phyloP scores from a whole-genome alignment of 2,329 filamentous ascomycete genomes.

The Fusarium sp. region DNA sequence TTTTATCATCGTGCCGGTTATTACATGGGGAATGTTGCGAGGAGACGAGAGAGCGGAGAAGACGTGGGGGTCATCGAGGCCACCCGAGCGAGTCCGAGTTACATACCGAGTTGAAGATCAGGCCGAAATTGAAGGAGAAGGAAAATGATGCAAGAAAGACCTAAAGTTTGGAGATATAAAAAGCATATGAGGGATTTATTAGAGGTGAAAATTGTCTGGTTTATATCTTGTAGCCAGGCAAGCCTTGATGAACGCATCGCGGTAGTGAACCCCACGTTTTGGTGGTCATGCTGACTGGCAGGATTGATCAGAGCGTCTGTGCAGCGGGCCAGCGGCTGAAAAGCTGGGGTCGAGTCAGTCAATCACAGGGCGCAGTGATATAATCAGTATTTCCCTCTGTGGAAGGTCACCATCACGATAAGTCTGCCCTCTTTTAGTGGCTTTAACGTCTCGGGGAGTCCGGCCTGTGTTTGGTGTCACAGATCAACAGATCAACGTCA shows the following conservation, averaged over 20 bases:
- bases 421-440: background rate
- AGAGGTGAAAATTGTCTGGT: no score
- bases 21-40: background rate
- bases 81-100: background rate
- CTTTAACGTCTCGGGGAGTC: conserved; percentile 11
- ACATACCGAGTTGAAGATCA: fast-evolving
- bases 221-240: background rate
- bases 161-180: no score
- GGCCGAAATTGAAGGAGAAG: background rate
- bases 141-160: background rate
- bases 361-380: background rate
- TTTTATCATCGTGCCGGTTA: background rate
- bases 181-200: no score
- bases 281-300: conserved; percentile 1
- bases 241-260: background rate
- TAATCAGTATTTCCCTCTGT: background rate
- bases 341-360: background rate
- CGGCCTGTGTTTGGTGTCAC: background rate
- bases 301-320: background rate
- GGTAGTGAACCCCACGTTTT: background rate
- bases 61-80: conserved; percentile 4
- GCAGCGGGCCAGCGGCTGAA: conserved; percentile 5
- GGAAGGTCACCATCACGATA: background rate
- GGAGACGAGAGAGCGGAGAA: background rate
- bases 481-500: background rate